Conservation (phyloP, 148 eudicot species). For the Rhododendron henanense region DNA sequence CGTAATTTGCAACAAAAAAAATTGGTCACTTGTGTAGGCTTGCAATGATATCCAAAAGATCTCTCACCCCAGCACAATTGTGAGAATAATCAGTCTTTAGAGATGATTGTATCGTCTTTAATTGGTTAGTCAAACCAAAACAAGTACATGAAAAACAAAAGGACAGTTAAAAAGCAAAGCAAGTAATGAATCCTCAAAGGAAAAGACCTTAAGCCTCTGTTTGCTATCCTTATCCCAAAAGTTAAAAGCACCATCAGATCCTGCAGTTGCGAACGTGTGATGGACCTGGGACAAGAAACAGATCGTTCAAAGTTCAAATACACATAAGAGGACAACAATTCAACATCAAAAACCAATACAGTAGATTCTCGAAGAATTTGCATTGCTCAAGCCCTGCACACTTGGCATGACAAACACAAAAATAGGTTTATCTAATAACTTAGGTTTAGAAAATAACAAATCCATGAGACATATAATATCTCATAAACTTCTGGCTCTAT, state of each 20-base stretch:
- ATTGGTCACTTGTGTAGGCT: not conserved
- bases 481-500: not conserved
- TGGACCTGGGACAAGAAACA: constrained; percentile 47
- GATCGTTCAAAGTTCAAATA: not conserved
- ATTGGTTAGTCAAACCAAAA: not conserved
- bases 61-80: not conserved
- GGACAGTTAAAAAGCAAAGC: not conserved
- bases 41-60: not conserved
- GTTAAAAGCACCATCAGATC: constrained; percentile 93
- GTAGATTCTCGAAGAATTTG: not conserved
- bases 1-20: not conserved
- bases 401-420: not conserved
- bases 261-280: constrained; percentile 93
- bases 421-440: not conserved
- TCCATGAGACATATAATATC: not conserved
- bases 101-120: not conserved
- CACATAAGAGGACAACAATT: not conserved
- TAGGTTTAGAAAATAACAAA: not conserved
- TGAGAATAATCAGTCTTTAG: not conserved
- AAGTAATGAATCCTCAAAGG: not conserved
- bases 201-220: constrained; percentile 82
- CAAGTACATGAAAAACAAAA: not conserved
- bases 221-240: constrained; percentile 99
- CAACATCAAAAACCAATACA: not conserved
- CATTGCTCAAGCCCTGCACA: not conserved